These are phyloP conservation scores for Trichoderma afroharzianum DNA, from an alignment of 2,329 filamentous ascomycete genomes.

Conservation along the genomic window DNA sequence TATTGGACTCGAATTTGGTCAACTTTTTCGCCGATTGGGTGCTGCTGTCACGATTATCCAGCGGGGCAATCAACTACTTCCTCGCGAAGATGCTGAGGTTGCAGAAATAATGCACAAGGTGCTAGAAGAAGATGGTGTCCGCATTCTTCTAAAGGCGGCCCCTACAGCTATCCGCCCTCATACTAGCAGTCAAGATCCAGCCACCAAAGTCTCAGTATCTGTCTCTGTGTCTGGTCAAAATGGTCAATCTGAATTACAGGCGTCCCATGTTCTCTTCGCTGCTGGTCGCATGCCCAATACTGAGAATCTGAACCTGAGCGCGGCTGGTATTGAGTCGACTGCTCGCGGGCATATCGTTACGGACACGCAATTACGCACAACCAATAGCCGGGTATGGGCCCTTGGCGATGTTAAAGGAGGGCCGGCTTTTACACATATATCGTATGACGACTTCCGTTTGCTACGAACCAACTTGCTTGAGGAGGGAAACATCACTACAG, in stretches of 20 bases:
- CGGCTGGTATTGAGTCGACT: constrained; percentile 40
- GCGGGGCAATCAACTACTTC: constrained; percentile 39
- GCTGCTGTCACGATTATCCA: constrained; percentile 48
- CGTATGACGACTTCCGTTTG: constrained; percentile 54
- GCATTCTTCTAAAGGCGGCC: constrained; percentile 37
- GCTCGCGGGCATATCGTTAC: constrained; percentile 42
- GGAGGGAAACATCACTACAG: constrained; percentile 24
- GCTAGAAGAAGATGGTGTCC: constrained; percentile 44
- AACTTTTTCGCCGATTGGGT: constrained; percentile 49
- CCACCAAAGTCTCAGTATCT: constrained; percentile 18
- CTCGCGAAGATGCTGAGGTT: constrained; percentile 47
- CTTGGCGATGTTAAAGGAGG: constrained; percentile 51
- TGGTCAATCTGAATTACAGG: neutral
- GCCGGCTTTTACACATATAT: constrained; percentile 54
- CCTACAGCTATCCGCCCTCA: constrained; percentile 20
- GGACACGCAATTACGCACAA: constrained; percentile 43
- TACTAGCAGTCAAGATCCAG: neutral
- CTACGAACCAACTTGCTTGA: constrained; percentile 37
- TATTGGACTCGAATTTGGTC: constrained; percentile 51
- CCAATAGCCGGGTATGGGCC: constrained; percentile 41
- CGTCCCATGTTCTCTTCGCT: constrained; percentile 48
- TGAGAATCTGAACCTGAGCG: constrained; percentile 39
- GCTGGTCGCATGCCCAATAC: constrained; percentile 50
- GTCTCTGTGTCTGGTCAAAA: constrained; percentile 19
- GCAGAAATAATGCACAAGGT: constrained; percentile 41